Conservation (phyloP, 345 rosid species). For the Citrus medica region DNA sequence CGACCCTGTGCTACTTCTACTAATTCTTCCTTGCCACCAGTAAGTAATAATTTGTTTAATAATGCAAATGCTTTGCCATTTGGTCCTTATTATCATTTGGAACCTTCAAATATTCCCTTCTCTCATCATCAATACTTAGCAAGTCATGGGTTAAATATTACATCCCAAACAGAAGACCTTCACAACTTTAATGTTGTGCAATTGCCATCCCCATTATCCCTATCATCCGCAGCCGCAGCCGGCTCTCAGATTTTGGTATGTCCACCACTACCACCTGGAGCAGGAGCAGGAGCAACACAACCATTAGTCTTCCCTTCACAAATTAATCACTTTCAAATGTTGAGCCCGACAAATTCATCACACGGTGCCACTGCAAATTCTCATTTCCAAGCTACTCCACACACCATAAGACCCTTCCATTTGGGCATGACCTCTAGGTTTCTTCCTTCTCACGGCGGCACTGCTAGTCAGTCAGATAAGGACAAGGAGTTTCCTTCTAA, state of each 20-base stretch:
- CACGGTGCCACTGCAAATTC: conserved; percentile 24
- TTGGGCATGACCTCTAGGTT: conserved; percentile 28
- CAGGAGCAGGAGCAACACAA: conserved; percentile 25
- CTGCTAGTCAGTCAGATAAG: conserved; percentile 24
- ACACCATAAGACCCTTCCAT: conserved; percentile 25
- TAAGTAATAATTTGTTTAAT: conserved; percentile 11
- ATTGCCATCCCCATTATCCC: conserved; percentile 44
- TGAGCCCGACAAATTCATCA: conserved; percentile 28
- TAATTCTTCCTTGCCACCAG: too few species aligned
- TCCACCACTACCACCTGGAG: conserved; percentile 19
- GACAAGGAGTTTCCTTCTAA: conserved; percentile 26
- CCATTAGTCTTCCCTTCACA: conserved; percentile 36
- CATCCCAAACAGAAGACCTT: conserved; percentile 26
- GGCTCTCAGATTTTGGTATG: conserved; percentile 46
- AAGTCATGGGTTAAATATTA: conserved; percentile 29
- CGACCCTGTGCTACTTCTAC: too few species aligned
- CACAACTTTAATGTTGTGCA: conserved; percentile 43
- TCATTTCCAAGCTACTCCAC: conserved; percentile 11
- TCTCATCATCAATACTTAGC: conserved; percentile 16
- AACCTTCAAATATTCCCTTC: conserved; percentile 35
- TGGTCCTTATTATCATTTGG: conserved; percentile 42
- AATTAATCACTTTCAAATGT: conserved; percentile 50
- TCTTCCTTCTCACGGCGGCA: conserved; percentile 21
- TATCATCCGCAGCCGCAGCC: conserved; percentile 21
- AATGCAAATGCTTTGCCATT: conserved; percentile 20